Base-by-base conservation (phyloP, 2,329 filamentous ascomycete species). In the Elsinoe perseae region DNA sequence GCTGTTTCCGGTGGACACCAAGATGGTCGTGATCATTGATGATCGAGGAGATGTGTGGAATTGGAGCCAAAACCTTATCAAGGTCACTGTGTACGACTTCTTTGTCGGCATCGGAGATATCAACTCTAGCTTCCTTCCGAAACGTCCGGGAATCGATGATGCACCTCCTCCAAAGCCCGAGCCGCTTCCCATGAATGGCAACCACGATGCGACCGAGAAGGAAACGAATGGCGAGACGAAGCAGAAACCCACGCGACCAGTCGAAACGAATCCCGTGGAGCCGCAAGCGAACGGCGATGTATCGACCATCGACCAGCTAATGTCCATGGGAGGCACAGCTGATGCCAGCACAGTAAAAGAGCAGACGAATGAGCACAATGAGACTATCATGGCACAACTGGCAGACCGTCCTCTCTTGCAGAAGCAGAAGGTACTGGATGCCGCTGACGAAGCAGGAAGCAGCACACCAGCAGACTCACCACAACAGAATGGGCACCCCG, bases 1-100 rank as follows among this genome's bases (percentile, higher is more conserved):
- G 6, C 73, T 98, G 12, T 98, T 98, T 69, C 93, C 95, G 4
- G 89, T 95, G 58, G 95, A 95, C 71, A 97, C 92, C 4, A 92
- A 95, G 71, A 98, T 98, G 93, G 95, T 96, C 0, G 91, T 96
- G 58, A 96, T 98, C 64, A 98, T 98, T 62, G 93, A 98, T 68
- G 93, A 98, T 71, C 83, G 93, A 63, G 89, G 89, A 54, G 93
- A 98, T 69, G 92, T 98, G 6, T 98, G 93, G 93, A 83, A 85
- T 63, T 97, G 95, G 78, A 86, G 87, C 63, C 82, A 87, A 4
- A 96, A 98, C 65, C 80, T 98, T 32, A 89, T 98, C 73, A 95
- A 95, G 69, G 93, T 98, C 30, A 84, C 85, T 1, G 89, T 92
- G 0, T 98, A 95, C 69, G 92, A 97, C 69, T 98, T 98, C 72